Evolutionary conservation across 768 basidiomycete species (phyloP).

Genomic region (Russula dissimulans): DNA sequence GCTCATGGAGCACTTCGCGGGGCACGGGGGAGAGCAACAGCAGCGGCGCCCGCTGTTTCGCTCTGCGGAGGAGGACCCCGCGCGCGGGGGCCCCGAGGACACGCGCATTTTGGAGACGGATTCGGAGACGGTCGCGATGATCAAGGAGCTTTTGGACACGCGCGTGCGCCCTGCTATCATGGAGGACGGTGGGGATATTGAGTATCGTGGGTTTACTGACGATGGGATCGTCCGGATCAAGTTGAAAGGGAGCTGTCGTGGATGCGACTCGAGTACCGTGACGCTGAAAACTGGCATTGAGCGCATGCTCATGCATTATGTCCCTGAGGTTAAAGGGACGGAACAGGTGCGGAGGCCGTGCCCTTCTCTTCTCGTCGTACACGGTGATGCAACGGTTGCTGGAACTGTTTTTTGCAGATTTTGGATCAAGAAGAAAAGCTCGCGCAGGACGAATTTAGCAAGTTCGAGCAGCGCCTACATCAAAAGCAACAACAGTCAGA

Average conservation of each 20-base stretch:
- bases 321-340: slow-evolving; percentile 89
- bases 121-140: slow-evolving; percentile 96
- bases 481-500: slow-evolving; percentile 27
- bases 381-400: not conserved
- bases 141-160: slow-evolving; percentile 94
- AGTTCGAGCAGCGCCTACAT: slow-evolving; percentile 65
- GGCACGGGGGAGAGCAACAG: slow-evolving; percentile 29
- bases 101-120: slow-evolving; percentile 91
- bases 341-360: slow-evolving; percentile 52
- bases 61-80: slow-evolving; percentile 60
- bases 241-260: slow-evolving; percentile 95
- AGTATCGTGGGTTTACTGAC: slow-evolving; percentile 86
- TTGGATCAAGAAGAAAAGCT: slow-evolving; percentile 85
- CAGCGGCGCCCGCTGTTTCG: slow-evolving; percentile 54
- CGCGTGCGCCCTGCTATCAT: slow-evolving; percentile 93
- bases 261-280: slow-evolving; percentile 88
- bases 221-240: slow-evolving; percentile 78
- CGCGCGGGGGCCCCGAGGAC: slow-evolving; percentile 83
- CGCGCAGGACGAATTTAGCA: slow-evolving; percentile 80
- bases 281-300: slow-evolving; percentile 97
- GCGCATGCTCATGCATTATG: slow-evolving; percentile 98
- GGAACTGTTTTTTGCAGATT: slow-evolving; percentile 40
- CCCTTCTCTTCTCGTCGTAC: not conserved
- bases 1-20: slow-evolving; percentile 86
- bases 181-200: slow-evolving; percentile 98